phyloP scores from a whole-genome alignment of 345 rosid species.

The Mangifera indica region DNA sequence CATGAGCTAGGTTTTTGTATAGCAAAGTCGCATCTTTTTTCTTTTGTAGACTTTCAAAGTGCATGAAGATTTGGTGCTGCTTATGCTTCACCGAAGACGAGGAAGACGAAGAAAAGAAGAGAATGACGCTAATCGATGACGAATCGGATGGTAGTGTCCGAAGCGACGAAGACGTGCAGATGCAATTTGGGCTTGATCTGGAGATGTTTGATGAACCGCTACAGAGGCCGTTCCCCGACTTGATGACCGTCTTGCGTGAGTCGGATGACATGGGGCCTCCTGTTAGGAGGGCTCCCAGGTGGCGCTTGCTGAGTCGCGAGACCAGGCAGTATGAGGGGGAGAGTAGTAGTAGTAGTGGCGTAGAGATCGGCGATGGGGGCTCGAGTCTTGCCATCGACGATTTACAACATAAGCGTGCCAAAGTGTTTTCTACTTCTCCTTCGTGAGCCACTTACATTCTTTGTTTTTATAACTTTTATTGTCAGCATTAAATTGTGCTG shows the following conservation, averaged over 20 bases:
- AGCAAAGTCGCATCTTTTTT: slow-evolving; percentile 1
- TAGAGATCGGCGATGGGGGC: slow-evolving; percentile 20
- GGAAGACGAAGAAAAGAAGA: slow-evolving; percentile 31
- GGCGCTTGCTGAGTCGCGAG: slow-evolving; percentile 25
- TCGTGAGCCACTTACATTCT: slow-evolving; percentile 40
- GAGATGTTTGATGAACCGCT: too few species aligned
- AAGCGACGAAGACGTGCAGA: slow-evolving; percentile 9
- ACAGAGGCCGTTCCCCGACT: slow-evolving; percentile 37
- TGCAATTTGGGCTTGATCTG: background rate
- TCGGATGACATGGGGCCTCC: slow-evolving; percentile 25
- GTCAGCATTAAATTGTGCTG: background rate
- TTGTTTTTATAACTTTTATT: too few species aligned
- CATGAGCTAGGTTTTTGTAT: slow-evolving; percentile 50
- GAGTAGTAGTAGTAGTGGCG: slow-evolving; percentile 35
- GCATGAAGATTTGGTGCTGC: slow-evolving; percentile 94
- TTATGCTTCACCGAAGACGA: slow-evolving; percentile 57
- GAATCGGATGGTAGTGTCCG: slow-evolving; percentile 32
- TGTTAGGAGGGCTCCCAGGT: slow-evolving; percentile 14
- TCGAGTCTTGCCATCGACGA: slow-evolving; percentile 45
- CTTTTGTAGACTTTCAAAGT: slow-evolving; percentile 21
- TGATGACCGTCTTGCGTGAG: slow-evolving; percentile 28
- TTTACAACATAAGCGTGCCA: slow-evolving; percentile 83
- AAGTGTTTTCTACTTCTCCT: slow-evolving; percentile 44
- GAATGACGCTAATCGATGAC: slow-evolving; percentile 41
- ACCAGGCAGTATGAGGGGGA: slow-evolving; percentile 47